A percentile compares a stretch with the other conserved stretches of the same genome.
Conservation (phyloP, 176 grass and related monocot species). For the Pontederia paniculata region DNA sequence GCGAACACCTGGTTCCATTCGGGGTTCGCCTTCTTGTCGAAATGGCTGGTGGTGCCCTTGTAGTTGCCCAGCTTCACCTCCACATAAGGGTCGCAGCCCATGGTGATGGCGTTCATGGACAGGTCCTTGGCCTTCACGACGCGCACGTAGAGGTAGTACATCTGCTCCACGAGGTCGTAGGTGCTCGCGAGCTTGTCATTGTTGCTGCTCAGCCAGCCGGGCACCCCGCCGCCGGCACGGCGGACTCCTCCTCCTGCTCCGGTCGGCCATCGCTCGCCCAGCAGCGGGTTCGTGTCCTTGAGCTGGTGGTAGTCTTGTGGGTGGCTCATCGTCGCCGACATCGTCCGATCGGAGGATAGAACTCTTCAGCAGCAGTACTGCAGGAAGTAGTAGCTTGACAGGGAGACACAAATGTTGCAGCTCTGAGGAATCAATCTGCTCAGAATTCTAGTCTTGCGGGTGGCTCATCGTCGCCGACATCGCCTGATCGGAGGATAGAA, state of each 20-base stretch:
- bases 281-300: constrained; percentile 13
- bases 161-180: constrained; percentile 21
- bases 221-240: not conserved
- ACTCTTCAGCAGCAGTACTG: too few species aligned
- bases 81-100: constrained; percentile 11
- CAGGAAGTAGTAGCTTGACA: too few species aligned
- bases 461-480: not conserved
- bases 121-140: constrained; percentile 20
- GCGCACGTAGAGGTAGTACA: constrained; percentile 18
- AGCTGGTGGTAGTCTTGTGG: constrained; percentile 13
- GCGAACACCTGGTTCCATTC: constrained; percentile 19
- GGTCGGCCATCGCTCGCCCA: constrained; percentile 10
- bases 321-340: not conserved
- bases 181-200: constrained; percentile 19
- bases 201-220: not conserved
- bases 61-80: constrained; percentile 20
- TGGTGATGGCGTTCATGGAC: constrained; percentile 6
- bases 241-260: not conserved
- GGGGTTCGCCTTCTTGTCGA: constrained; percentile 13
- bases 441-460: constrained; percentile 2
- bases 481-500: too few species aligned
- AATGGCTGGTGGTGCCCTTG: constrained; percentile 14
- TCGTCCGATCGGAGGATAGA: too few species aligned
- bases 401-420: too few species aligned
- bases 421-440: too few species aligned